Conservation (phyloP, 441 rosid species). For the Corymbia calophylla region DNA sequence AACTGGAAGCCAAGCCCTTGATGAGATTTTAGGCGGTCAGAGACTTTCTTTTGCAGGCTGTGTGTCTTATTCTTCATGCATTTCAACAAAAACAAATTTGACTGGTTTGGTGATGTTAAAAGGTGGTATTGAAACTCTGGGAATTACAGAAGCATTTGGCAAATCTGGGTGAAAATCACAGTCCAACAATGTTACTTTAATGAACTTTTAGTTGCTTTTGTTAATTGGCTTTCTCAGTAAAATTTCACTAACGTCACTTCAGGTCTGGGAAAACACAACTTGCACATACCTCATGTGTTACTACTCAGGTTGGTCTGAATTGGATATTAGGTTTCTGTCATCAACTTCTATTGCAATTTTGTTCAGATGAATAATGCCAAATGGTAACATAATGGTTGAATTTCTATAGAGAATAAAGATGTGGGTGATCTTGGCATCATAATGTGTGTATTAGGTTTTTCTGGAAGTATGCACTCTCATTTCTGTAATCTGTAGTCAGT, state of each 20-base stretch:
- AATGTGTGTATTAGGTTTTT: not conserved
- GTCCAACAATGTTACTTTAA: not conserved
- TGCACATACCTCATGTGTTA: conserved; percentile 90
- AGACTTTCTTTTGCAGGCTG: not conserved
- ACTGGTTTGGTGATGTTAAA: conserved; percentile 8
- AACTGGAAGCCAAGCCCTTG: conserved; percentile 91
- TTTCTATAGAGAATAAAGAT: not conserved
- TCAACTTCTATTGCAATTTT: not conserved
- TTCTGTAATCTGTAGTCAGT: not conserved
- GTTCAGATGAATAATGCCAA: not conserved
- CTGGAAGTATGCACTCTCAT: not conserved
- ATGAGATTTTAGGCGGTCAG: conserved; percentile 78
- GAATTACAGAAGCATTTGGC: conserved; percentile 95
- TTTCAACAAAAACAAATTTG: not conserved
- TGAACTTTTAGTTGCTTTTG: not conserved
- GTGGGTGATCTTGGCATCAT: not conserved
- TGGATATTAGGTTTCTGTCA: not conserved
- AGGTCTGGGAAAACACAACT: conserved; percentile 97
- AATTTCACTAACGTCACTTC: not conserved
- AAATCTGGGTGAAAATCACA: conserved; percentile 53
- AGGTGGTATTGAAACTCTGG: conserved; percentile 81
- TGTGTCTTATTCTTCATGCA: not conserved
- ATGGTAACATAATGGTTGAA: not conserved
- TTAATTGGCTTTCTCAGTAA: not conserved
- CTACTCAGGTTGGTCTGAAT: conserved; percentile 57